Conservation (phyloP, 1,284 basidiomycete genomes). For the Meira miltonrushii region DNA sequence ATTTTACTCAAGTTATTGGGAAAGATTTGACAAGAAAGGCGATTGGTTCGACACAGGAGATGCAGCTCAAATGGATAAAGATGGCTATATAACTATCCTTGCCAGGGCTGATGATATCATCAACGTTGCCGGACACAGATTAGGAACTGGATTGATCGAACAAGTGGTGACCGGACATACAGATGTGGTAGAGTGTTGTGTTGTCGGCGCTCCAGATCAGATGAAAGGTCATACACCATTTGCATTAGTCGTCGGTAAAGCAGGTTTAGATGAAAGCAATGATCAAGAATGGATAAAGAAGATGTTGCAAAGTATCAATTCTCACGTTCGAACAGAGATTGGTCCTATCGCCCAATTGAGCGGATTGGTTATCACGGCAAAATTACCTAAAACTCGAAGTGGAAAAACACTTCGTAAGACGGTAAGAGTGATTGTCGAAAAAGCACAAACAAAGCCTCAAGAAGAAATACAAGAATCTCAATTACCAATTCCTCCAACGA, state of each 20-base stretch:
- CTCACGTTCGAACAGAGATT: slow-evolving; percentile 39
- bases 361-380: slow-evolving; percentile 13
- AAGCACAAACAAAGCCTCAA: slow-evolving; percentile 29
- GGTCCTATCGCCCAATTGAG: slow-evolving; percentile 36
- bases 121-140: slow-evolving; percentile 44
- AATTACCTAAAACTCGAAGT: slow-evolving; percentile 45
- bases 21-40: slow-evolving; percentile 40
- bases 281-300: slow-evolving; percentile 2
- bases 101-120: slow-evolving; percentile 42
- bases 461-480: slow-evolving; percentile 6
- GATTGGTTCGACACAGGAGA: slow-evolving; percentile 50
- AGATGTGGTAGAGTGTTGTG: slow-evolving; percentile 43
- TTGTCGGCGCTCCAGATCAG: slow-evolving; percentile 45
- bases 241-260: slow-evolving; percentile 34
- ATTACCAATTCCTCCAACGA: slow-evolving; percentile 9
- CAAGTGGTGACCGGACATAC: slow-evolving; percentile 33
- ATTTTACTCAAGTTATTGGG: slow-evolving; percentile 38
- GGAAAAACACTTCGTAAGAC: slow-evolving; percentile 42
- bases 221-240: slow-evolving; percentile 50
- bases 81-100: slow-evolving; percentile 46
- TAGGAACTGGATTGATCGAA: slow-evolving; percentile 44
- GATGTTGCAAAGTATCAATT: slow-evolving; percentile 40
- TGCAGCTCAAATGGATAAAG: slow-evolving; percentile 35
- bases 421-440: slow-evolving; percentile 35
- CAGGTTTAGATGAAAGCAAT: slow-evolving; percentile 18